Conservation (phyloP, 331 rosid genomes). For the Acacia pycnantha region DNA sequence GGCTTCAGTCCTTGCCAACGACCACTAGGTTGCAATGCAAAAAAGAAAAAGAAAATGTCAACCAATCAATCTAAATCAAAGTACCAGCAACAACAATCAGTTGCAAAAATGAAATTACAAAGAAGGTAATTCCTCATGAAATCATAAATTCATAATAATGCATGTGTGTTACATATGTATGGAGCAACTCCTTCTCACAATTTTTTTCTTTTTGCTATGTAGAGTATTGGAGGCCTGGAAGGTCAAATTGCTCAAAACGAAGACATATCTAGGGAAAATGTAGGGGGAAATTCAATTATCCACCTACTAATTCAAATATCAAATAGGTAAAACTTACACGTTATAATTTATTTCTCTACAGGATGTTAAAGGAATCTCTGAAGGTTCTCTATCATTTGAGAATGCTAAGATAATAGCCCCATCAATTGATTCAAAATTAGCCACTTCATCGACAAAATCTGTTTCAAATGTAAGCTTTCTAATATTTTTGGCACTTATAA, state of each 20-base stretch:
- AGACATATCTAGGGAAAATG: neutral
- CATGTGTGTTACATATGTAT: neutral
- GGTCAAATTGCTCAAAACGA: neutral
- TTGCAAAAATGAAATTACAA: neutral
- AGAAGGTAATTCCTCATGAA: neutral
- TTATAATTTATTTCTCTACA: no score
- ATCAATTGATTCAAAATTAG: no score
- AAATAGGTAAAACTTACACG: no score
- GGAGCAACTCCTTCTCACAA: neutral
- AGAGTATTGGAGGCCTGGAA: neutral
- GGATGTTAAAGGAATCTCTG: no score
- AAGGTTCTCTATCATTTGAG: no score
- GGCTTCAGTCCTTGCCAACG: no score
- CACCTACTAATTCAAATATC: no score
- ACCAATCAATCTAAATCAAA: neutral
- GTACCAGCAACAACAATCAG: neutral
- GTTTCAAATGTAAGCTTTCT: no score
- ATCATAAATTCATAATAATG: neutral
- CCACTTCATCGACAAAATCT: no score
- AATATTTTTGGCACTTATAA: no score
- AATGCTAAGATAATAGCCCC: no score
- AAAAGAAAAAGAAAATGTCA: neutral
- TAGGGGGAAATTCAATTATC: neutral
- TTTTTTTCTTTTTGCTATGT: neutral
- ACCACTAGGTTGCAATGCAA: no score